Evolutionary conservation across 768 basidiomycete species (phyloP).

Genomic region (Butyriboletus loyo): DNA sequence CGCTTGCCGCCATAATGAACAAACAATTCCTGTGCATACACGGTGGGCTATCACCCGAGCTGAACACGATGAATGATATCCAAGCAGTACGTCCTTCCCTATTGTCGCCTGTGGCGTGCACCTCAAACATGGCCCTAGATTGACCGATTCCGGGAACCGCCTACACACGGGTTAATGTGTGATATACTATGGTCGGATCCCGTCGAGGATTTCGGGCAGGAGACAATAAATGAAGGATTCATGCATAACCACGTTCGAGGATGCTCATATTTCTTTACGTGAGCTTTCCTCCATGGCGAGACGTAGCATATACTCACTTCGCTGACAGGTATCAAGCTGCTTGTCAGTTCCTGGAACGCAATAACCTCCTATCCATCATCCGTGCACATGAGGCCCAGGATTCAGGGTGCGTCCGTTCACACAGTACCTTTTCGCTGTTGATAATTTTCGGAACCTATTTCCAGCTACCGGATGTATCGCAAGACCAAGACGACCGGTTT

Average conservation of each 20-base stretch:
- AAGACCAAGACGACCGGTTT: conserved; percentile 98
- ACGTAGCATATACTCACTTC: background rate
- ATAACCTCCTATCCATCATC: conserved; percentile 95
- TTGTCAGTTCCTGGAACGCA: conserved; percentile 95
- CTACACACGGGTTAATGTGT: conserved; percentile 96
- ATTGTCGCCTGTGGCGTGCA: background rate
- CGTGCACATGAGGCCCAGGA: conserved; percentile 98
- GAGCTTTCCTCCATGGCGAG: conserved; percentile 16
- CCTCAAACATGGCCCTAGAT: conserved; percentile 48
- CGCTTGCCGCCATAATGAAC: conserved; percentile 97
- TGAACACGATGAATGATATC: conserved; percentile 94
- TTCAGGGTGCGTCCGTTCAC: conserved; percentile 68
- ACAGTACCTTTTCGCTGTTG: background rate
- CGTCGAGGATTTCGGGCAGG: conserved; percentile 93
- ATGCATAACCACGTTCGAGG: conserved; percentile 96
- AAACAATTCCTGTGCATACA: conserved; percentile 99
- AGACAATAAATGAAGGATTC: conserved; percentile 88
- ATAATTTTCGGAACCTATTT: background rate
- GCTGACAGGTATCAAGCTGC: conserved; percentile 84
- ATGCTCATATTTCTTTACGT: conserved; percentile 95
- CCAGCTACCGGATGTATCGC: conserved; percentile 95
- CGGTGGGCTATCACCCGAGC: conserved; percentile 92
- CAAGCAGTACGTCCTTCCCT: conserved; percentile 56
- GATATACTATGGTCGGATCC: conserved; percentile 99
- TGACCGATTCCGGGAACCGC: conserved; percentile 97